Base-by-base conservation (phyloP, 768 basidiomycete genomes). In the Calocybe gangraenosa region DNA sequence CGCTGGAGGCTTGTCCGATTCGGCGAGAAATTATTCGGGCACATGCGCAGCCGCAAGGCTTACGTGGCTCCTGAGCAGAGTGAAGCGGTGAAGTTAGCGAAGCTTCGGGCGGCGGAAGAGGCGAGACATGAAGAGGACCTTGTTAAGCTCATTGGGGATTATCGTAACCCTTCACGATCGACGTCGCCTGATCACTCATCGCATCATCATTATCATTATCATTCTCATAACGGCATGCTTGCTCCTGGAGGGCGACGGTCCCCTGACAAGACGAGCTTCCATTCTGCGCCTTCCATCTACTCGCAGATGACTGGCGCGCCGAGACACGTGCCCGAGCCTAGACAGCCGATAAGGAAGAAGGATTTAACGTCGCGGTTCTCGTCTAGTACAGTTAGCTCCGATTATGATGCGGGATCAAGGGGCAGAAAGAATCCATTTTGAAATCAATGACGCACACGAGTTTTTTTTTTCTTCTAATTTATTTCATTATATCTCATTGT, bases 1-100 rank as follows among this genome's bases (percentile, higher is more conserved):
- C 73, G 74, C 42, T 58, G 66, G 63, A 69, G 75, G 48, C 68
- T 88, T 37, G 56, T 68, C 20, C 72, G 78, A 43, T 77, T 84
- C 46, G 75, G 82, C 4, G 76, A 76, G 63, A 71, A 61, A 62
- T 54, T 87, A 21, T 85, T 85, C 56, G 79, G 83, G 6, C 74
- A 70, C 50, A 54, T 53, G 13, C 38, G 40, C n/a, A 57, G 54
- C 36, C 50, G 38, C 20, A 49, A 46, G 22, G 34, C 47, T 7
- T 28, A 28, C 11, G 11, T 28, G 25, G 25, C 25, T 28, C 11
- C 25, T 5, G 11, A 28, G 11, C 53, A 54, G 35, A 48, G 37
- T 36, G 57, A 58, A 38, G 37, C 42, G 8, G 30, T 53, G n/a
- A 46, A 49, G 42, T 30, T 58, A 39, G 33, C 30, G 23, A 56